phyloP scores from a whole-genome alignment of 2,329 filamentous ascomycete genomes.

The Penicillium sp. region DNA sequence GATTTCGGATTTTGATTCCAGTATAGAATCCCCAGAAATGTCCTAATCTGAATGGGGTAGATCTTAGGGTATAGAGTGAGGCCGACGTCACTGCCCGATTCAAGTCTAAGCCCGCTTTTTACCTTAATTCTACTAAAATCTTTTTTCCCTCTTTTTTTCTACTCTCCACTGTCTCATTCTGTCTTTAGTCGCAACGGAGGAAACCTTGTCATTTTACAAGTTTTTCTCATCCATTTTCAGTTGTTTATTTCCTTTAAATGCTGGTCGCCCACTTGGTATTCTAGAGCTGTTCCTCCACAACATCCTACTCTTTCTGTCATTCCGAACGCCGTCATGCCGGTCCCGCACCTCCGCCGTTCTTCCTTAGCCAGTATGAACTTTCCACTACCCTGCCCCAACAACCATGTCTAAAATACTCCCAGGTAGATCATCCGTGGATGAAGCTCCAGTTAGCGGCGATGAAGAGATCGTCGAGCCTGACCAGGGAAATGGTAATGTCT shows the following conservation, averaged over 20 bases:
- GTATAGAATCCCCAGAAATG: background rate
- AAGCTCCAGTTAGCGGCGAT: constrained; percentile 53
- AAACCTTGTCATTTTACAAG: background rate
- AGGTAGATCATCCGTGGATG: constrained; percentile 61
- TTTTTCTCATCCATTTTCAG: background rate
- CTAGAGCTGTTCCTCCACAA: background rate
- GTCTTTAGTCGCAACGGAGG: background rate
- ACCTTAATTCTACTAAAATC: background rate
- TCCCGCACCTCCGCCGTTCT: constrained; percentile 38
- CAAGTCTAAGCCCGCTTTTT: constrained; percentile 1
- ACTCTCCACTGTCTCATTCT: background rate
- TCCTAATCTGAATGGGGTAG: background rate
- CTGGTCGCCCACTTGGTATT: background rate
- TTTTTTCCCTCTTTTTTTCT: background rate
- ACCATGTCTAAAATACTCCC: constrained; percentile 28
- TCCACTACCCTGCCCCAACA: constrained; percentile 1
- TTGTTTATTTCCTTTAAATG: background rate
- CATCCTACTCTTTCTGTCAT: constrained; percentile 13
- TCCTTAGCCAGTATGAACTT: constrained; percentile 38
- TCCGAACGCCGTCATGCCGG: constrained; percentile 34
- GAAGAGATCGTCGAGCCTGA: constrained; percentile 87
- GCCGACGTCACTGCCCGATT: background rate
- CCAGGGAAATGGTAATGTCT: constrained; percentile 79
- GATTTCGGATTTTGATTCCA: background rate
- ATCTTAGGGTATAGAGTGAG: background rate